These are phyloP conservation scores for Pholiota conissans DNA, from an alignment of 768 basidiomycete genomes.

Conservation along the genomic window DNA sequence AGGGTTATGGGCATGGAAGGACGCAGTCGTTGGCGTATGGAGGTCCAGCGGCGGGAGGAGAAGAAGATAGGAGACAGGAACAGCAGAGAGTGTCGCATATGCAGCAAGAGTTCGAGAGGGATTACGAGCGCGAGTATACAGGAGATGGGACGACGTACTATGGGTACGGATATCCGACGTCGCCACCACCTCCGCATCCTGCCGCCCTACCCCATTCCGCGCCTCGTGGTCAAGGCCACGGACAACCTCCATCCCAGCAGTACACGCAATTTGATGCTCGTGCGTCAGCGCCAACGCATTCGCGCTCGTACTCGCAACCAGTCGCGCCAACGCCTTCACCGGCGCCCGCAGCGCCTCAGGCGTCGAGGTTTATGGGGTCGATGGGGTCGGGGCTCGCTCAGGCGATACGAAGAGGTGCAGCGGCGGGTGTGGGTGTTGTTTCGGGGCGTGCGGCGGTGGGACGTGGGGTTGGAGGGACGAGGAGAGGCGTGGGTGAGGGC, in stretches of 20 bases:
- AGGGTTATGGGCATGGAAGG: too few species aligned
- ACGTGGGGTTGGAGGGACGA: neutral
- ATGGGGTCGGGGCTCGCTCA: conserved; percentile 21
- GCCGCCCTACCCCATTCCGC: neutral
- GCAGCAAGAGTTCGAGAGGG: conserved; percentile 26
- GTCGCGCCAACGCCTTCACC: neutral
- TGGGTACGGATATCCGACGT: conserved; percentile 9
- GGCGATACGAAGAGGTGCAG: conserved; percentile 18
- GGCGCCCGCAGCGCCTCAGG: neutral
- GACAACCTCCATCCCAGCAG: too few species aligned
- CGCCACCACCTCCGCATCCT: conserved; percentile 5
- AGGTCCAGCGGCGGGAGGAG: too few species aligned
- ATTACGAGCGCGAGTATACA: neutral
- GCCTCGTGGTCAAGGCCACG: neutral
- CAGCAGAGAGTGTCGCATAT: neutral
- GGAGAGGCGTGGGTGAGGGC: neutral
- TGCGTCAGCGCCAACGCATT: neutral
- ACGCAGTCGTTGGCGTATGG: too few species aligned
- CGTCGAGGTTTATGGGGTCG: conserved; percentile 9
- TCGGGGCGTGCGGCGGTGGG: neutral
- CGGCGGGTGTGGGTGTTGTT: conserved; percentile 3
- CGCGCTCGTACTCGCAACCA: neutral
- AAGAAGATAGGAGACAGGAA: too few species aligned
- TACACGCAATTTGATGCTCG: neutral
- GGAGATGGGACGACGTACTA: conserved; percentile 3